These are phyloP conservation scores for Capsella rubella DNA, from an alignment of 441 rosid species.

Conservation along the genomic window DNA sequence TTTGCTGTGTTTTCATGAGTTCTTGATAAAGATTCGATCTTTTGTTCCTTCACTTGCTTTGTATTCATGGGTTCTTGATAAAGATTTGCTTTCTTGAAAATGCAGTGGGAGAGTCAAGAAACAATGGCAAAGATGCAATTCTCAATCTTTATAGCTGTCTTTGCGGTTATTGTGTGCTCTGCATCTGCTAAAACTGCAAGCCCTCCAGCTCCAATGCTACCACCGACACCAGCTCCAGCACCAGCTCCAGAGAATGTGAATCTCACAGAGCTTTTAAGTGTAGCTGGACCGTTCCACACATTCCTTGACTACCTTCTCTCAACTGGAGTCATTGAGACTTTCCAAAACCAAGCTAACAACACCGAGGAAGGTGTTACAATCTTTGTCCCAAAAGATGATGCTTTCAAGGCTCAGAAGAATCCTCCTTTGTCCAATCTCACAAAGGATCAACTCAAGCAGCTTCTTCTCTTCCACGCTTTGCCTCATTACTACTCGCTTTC, in stretches of 20 bases:
- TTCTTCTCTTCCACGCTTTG: slow-evolving; percentile 82
- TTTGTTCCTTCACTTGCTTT: slow-evolving; percentile 14
- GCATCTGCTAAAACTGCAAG: slow-evolving; percentile 60
- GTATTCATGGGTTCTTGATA: slow-evolving; percentile 1
- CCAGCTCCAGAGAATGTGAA: slow-evolving; percentile 72
- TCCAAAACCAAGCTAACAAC: slow-evolving; percentile 93
- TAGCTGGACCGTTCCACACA: slow-evolving; percentile 87
- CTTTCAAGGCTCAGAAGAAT: slow-evolving; percentile 72
- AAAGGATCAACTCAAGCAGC: slow-evolving; percentile 70
- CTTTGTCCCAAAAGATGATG: slow-evolving; percentile 80
- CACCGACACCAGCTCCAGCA: slow-evolving; percentile 75
- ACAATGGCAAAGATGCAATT: slow-evolving; percentile 50
- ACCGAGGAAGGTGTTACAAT: slow-evolving; percentile 85
- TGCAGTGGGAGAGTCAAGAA: slow-evolving; percentile 32
- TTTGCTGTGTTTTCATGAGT: slow-evolving; percentile 7
- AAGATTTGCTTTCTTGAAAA: slow-evolving; percentile 7
- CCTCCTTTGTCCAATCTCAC: slow-evolving; percentile 80
- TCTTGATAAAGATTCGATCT: neutral
- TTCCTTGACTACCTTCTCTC: slow-evolving; percentile 76
- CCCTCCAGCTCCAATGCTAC: slow-evolving; percentile 65
- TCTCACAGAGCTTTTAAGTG: slow-evolving; percentile 75
- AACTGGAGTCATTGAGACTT: slow-evolving; percentile 81
- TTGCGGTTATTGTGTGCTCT: slow-evolving; percentile 49
- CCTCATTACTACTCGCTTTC: slow-evolving; percentile 77
- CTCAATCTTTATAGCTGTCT: slow-evolving; percentile 47